Evolutionary conservation across 495 filamentous ascomycete species (phyloP), one percentile per base, ranked within the genome.

Genomic region (Aspergillus hancockii): DNA sequence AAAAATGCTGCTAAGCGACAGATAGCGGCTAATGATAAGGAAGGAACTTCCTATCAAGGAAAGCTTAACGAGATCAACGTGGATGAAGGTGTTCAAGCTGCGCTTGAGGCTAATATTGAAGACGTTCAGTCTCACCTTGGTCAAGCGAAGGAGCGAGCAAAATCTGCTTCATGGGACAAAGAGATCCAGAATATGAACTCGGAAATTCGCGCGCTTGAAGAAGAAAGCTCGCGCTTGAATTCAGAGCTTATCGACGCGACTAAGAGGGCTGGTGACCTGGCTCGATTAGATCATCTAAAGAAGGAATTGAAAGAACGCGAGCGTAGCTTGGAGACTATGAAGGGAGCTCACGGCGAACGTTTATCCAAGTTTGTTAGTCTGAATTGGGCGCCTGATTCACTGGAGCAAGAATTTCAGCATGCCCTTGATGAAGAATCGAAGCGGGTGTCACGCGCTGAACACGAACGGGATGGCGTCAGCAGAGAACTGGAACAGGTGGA

Each of bases 11-110:
- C 90, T 5, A 86, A 82, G 59, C 78, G 88, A 60, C 84, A 88
- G 55, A 90, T 95, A 55, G 71, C 77, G 8, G 66, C 79, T 0
- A 89, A 90, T 59, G 91, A 96, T 53, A 84, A 77, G 58, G 88
- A 88, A 52, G 82, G 86, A 10, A 68, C 70, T 10, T 66, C 64
- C 5, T 79, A 90, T 13, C 89, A 93, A 62, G 74, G 71, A 34
- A 86, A 88, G 14, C 73, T 94, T 9, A 81, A 86, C 62, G 76
- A 72, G 8, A 85, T 98, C 52, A 82, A 88, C 14, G 79, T 92
- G 43, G 93, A 97, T 63, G 93, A 97, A 74, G 93, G 91, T 13
- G 81, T 84, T 25, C 88, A 90, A 66, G 87, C 88, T 31, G 77
- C 88, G 4, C 79, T 96, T 13, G 87, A 92, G 57, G 83, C 87